phyloP scores from a whole-genome alignment of 306 rosid species.

The Cucurbita ficifolia region DNA sequence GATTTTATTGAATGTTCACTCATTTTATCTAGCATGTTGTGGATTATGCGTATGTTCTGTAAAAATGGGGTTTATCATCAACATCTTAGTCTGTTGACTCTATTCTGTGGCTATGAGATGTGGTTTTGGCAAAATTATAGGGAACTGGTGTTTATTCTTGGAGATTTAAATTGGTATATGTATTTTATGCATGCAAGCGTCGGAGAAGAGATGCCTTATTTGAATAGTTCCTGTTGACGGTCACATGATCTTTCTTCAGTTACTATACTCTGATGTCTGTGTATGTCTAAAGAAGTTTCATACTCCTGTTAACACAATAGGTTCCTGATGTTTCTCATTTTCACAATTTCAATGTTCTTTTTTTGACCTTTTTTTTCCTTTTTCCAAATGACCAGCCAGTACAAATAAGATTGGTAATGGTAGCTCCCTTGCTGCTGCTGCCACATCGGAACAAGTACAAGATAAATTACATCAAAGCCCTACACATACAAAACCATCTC shows the following conservation, averaged over 20 bases:
- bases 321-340: conserved; percentile 2
- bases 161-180: neutral
- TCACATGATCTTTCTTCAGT: neutral
- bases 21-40: neutral
- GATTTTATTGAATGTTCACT: neutral
- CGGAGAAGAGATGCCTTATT: neutral
- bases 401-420: conserved; percentile 20
- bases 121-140: neutral
- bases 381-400: neutral
- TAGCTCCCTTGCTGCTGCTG: conserved; percentile 14
- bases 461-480: conserved; percentile 30
- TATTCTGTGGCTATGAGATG: neutral
- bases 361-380: neutral
- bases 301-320: neutral
- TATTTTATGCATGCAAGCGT: neutral
- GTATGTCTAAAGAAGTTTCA: neutral
- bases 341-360: neutral
- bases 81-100: neutral
- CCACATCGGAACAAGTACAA: conserved; percentile 22
- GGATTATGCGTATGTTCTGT: neutral
- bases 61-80: neutral
- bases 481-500: conserved; percentile 6
- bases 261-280: neutral
- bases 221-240: neutral
- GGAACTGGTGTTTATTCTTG: neutral